Evolutionary conservation across 495 filamentous ascomycete species (phyloP).

Genomic region (Penicillium steckii): DNA sequence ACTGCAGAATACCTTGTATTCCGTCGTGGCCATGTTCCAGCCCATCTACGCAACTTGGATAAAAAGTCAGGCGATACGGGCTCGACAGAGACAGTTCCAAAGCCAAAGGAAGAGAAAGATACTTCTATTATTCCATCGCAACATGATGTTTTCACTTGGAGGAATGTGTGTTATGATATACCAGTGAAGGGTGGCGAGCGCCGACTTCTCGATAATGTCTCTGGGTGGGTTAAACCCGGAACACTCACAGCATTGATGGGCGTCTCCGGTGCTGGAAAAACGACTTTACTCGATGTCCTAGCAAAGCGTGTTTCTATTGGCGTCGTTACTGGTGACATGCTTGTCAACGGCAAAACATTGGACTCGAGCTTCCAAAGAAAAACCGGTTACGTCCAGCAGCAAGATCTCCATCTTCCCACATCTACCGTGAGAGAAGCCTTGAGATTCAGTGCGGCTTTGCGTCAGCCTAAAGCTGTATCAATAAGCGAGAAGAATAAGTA

Average conservation of each 20-base stretch:
- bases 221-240: slow-evolving; percentile 67
- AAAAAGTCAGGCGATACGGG: slow-evolving; percentile 21
- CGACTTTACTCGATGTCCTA: slow-evolving; percentile 62
- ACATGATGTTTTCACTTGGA: slow-evolving; percentile 71
- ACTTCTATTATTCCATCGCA: slow-evolving; percentile 43
- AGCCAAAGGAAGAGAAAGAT: slow-evolving; percentile 17
- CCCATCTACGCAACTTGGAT: slow-evolving; percentile 31
- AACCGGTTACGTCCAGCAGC: slow-evolving; percentile 92
- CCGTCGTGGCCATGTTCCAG: slow-evolving; percentile 38
- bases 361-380: slow-evolving; percentile 85
- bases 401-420: slow-evolving; percentile 82
- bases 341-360: slow-evolving; percentile 52
- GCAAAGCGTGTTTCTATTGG: slow-evolving; percentile 55
- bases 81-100: slow-evolving; percentile 16
- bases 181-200: slow-evolving; percentile 57
- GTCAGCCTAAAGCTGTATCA: slow-evolving; percentile 62
- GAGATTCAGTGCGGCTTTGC: slow-evolving; percentile 78
- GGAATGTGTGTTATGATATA: slow-evolving; percentile 70
- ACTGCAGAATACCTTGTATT: slow-evolving; percentile 45
- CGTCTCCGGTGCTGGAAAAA: slow-evolving; percentile 64
- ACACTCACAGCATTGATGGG: slow-evolving; percentile 69
- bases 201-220: slow-evolving; percentile 59
- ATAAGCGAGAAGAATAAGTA: slow-evolving; percentile 48
- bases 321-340: slow-evolving; percentile 52
- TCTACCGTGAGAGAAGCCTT: slow-evolving; percentile 82